Evolutionary conservation across 2,329 filamentous ascomycete genomes (phyloP).

Genomic region (Graphilbum sp.): DNA sequence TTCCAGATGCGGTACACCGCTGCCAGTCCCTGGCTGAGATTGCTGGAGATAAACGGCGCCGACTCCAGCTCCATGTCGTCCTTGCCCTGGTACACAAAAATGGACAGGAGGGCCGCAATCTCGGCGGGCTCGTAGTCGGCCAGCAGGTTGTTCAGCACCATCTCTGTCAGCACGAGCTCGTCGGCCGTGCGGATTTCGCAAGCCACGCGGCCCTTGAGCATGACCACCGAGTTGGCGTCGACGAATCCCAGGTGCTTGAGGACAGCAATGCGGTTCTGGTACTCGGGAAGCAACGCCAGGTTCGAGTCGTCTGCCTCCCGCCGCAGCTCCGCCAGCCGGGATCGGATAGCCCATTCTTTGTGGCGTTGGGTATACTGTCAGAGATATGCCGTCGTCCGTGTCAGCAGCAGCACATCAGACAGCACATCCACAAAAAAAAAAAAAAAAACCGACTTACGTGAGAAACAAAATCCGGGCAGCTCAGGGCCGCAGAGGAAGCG

Average conservation of each 20-base stretch:
- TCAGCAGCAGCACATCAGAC: too few relatives aligned
- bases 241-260: conserved; percentile 86
- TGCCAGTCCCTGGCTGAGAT: conserved; percentile 65
- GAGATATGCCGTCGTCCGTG: too few relatives aligned
- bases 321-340: conserved; percentile 77
- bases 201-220: conserved; percentile 94
- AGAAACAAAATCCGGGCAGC: conserved; percentile 68
- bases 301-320: conserved; percentile 92
- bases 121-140: conserved; percentile 92
- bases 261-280: conserved; percentile 85
- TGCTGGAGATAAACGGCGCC: conserved; percentile 64
- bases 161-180: conserved; percentile 86
- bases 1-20: conserved; percentile 83
- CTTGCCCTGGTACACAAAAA: conserved; percentile 97
- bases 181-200: conserved; percentile 97
- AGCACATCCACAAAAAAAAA: too few relatives aligned
- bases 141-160: conserved; percentile 91
- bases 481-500: conserved; percentile 46
- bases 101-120: conserved; percentile 82
- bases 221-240: conserved; percentile 71
- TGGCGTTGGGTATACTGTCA: conserved; percentile 85
- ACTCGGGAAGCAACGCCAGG: conserved; percentile 85
- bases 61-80: conserved; percentile 39
- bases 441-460: conserved; percentile 73
- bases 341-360: conserved; percentile 90